Conservation (phyloP, 495 filamentous ascomycete genomes). For the Aspergillus cristatus region DNA sequence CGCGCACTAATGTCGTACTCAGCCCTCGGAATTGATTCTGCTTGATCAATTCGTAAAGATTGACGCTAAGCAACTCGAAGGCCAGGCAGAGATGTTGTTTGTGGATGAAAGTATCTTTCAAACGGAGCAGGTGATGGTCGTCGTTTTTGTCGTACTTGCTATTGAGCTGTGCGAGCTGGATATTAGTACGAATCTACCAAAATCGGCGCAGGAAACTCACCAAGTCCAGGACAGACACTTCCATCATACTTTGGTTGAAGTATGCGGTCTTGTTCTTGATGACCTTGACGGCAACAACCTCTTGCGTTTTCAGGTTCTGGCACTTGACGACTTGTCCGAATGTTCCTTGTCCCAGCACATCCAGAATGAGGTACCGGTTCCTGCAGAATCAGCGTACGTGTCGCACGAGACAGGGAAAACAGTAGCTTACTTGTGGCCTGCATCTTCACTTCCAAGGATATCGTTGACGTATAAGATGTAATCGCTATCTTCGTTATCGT, state of each 20-base stretch:
- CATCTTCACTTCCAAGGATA: slow-evolving; percentile 95
- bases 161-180: slow-evolving; percentile 57
- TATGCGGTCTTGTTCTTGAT: slow-evolving; percentile 99
- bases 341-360: slow-evolving; percentile 95
- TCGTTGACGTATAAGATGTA: slow-evolving; percentile 99
- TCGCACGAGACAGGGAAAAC: not conserved
- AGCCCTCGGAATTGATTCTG: slow-evolving; percentile 98
- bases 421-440: slow-evolving; percentile 75
- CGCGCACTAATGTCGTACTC: slow-evolving; percentile 93
- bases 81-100: slow-evolving; percentile 95
- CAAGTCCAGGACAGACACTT: slow-evolving; percentile 94
- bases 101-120: slow-evolving; percentile 99
- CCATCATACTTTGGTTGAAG: slow-evolving; percentile 99
- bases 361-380: slow-evolving; percentile 96
- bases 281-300: slow-evolving; percentile 98
- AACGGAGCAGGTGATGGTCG: slow-evolving; percentile 89
- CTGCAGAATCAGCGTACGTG: slow-evolving; percentile 31
- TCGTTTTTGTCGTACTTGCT: slow-evolving; percentile 99
- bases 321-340: slow-evolving; percentile 99
- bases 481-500: slow-evolving; percentile 98
- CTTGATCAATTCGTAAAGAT: slow-evolving; percentile 98
- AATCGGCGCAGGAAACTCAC: slow-evolving; percentile 39
- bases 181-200: slow-evolving; percentile 15
- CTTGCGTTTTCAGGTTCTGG: slow-evolving; percentile 94
- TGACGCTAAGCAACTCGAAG: slow-evolving; percentile 95